Evolutionary conservation across 2,329 filamentous ascomycete genomes (phyloP), one percentile per base, ranked within the genome.

Genomic region (Nothomitra cinnamomea): DNA sequence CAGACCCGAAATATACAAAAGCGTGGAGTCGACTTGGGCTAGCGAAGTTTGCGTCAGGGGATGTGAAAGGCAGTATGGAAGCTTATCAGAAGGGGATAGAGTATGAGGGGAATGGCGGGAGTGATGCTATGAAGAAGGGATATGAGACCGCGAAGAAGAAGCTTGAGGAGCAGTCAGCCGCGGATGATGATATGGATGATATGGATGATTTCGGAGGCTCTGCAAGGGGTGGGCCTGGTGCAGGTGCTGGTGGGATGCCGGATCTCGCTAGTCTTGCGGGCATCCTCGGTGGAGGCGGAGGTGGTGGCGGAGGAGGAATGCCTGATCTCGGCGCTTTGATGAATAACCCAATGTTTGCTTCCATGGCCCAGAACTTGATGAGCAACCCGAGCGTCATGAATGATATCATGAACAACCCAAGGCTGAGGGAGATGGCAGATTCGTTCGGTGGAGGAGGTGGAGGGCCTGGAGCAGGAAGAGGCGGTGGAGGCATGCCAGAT

Each of bases 331-430:
- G 79, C 58, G 79, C 79, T 58, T 82, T 98, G 67, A 94, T 96
- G 88, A 88, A 75, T 74, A 98, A 96, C 73, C 92, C 92, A 54
- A 96, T 96, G 92, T 94, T 98, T 71, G 80, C 88, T 51, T 85
- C 78, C 71, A 95, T 96, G 88, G 92, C 92, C 3, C 87, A 95
- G 73, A 95, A 87, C 69, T 70, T 98, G 54, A 96, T 96, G 92
- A 87, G 81, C 70, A 95, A 98, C 71, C 92, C 92, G 0, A 86
- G 94, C 8, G 80, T 89, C 73, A 84, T 96, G 80, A 78, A 75
- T 65, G 92, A 88, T 67, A 70, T 98, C 55, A 95, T 98, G 89
- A 87, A 75, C 74, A 96, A 98, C 73, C 92, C 92, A 2, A 79
- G 82, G 57, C 71, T 96, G 57, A 78, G 86, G 54, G 80, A 94